Evolutionary conservation across 257 asterid genomes (phyloP), one percentile per base, ranked within the genome.

Genomic region (Fraxinus pennsylvanica): DNA sequence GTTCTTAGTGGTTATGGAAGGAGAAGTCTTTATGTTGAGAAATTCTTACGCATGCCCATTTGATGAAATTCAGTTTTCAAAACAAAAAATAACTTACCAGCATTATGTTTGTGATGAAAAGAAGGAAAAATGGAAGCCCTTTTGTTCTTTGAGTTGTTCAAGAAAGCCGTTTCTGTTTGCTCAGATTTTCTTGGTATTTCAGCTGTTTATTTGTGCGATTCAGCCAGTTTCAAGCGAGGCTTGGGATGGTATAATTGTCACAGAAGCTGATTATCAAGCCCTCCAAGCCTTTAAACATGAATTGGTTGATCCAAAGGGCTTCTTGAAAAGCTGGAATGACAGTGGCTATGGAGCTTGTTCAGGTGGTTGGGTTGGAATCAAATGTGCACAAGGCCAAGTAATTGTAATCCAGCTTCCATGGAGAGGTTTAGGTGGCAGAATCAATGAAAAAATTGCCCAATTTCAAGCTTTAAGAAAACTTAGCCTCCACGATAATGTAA

Each of bases 401-500:
- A 96, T 96, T 5, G 97, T 96, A 0, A 92, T 96, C 50, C 97
- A 93, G 89, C 97, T 96, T 4, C 99, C 99, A 1, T 96, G 98
- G 98, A 84, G 89, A 69, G 91, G 96, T 0, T 81, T 96, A 67
- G 88, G 93, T 71, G 99, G 99, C 33, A 85, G 89, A 77, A 74
- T 96, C 70, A 89, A 95, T 4, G 90, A 88, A 9, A 90, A 87
- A n/a, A 88, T 96, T 41, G 95, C 94, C 22, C 96, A 93, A 61
- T 91, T 96, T 63, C 97, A 88, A 74, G 94, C 96, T 68, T 89
- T 96, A 7, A 83, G 99, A 59, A 93, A 96, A 65, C 90, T 96
- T 3, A 93, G 98, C 70, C 95, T 96, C 74, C 99, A 96, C 83
- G 96, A 96, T 74, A 96, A 96, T 82, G 68, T n/a, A 72, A 89